Base-by-base conservation (phyloP, 2,329 filamentous ascomycete genomes). In the Fusarium torulosum region DNA sequence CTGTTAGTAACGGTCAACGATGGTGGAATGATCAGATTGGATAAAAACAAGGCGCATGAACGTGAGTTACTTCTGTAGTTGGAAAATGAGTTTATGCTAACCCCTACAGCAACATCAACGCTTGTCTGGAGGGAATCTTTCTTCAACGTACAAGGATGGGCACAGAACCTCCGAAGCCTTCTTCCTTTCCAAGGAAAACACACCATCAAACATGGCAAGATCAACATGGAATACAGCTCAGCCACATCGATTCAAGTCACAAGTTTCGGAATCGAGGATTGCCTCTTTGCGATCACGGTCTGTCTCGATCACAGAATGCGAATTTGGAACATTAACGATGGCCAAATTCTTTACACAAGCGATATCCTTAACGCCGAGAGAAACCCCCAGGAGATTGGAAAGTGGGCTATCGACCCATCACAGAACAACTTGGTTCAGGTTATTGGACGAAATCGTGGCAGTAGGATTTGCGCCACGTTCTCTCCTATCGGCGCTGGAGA, bases 251-350 rank as follows among this genome's bases (percentile, higher is more conserved):
- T 87, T 67, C 78, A 88, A 76, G 77, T 86, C 51, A 83, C 85
- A 13, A 78, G 80, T 27, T 78, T 88, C 61, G 85, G 84, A 5
- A 76, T 85, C 20, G 79, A 85, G 10, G 78, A 82, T 49, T 79
- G 79, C 7, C 79, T 83, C 2, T 90, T 87, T 68, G 82, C 87
- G 3, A 92, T 97, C 72, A 94, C 94, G 0, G 88, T 97, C 47
- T 96, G 92, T 66, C 83, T 99, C 61, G 94, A 99, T 72, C 94
- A 99, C 76, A 90, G 89, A 13, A 81, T 99, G 75, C 90, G 94
- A 73, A 89, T 96, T 38, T 98, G 96, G 95, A 96, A 97, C 74
- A 83, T 95, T 31, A 83, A 87, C n/a, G 92, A 88, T 38, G 94
- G 94, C 45, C 91, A 90, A 75, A 86, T 96, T 54, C 87, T 92